These are phyloP conservation scores for Podospora comata DNA, from an alignment of 495 filamentous ascomycete species.

Conservation along the genomic window DNA sequence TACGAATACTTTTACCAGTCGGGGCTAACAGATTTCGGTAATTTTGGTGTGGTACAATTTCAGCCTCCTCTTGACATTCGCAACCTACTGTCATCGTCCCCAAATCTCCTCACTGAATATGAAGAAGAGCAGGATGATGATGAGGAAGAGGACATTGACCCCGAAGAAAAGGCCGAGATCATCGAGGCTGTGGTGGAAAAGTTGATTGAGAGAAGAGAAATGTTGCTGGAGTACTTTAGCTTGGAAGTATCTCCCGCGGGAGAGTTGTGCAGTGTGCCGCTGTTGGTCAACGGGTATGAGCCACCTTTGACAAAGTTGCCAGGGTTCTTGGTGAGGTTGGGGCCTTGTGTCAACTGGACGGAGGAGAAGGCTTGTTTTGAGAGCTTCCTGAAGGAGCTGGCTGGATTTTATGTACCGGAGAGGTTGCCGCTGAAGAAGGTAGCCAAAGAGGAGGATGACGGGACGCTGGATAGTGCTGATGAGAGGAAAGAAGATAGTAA, in stretches of 20 bases:
- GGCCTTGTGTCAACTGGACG: slow-evolving; percentile 84
- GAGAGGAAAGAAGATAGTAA: slow-evolving; percentile 7
- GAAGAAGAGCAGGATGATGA: slow-evolving; percentile 22
- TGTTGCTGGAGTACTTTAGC: slow-evolving; percentile 91
- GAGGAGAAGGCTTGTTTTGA: slow-evolving; percentile 84
- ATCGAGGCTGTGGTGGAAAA: slow-evolving; percentile 56
- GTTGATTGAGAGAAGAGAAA: slow-evolving; percentile 72
- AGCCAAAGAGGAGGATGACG: slow-evolving; percentile 19
- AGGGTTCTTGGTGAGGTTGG: slow-evolving; percentile 80
- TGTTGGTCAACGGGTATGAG: slow-evolving; percentile 84
- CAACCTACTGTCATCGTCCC: slow-evolving; percentile 67
- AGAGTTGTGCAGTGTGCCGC: slow-evolving; percentile 71
- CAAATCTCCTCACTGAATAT: slow-evolving; percentile 42
- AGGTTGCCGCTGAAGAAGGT: slow-evolving; percentile 60
- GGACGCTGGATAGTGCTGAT: not conserved
- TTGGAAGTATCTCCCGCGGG: slow-evolving; percentile 77
- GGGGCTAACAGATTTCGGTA: slow-evolving; percentile 92
- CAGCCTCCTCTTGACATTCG: slow-evolving; percentile 68
- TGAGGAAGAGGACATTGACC: slow-evolving; percentile 53
- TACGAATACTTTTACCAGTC: slow-evolving; percentile 97
- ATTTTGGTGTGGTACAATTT: slow-evolving; percentile 83
- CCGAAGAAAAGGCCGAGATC: slow-evolving; percentile 60
- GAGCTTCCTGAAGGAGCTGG: slow-evolving; percentile 81
- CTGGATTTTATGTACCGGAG: slow-evolving; percentile 87
- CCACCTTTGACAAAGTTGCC: slow-evolving; percentile 85